Conservation (phyloP, 75 land plant species). For the Selaginella moellendorffii region DNA sequence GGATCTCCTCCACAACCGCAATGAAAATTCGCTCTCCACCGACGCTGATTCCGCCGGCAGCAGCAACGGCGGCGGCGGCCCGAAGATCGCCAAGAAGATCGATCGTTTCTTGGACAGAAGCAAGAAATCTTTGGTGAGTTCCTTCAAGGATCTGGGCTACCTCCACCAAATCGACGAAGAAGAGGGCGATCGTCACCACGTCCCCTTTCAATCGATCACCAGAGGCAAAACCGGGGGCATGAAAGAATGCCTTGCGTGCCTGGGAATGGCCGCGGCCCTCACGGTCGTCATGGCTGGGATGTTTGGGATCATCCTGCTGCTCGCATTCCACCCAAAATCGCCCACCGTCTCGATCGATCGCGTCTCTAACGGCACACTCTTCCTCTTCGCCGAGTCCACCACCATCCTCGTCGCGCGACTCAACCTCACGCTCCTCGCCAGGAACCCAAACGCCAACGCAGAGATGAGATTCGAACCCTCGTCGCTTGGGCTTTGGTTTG, state of each 20-base stretch:
- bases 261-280: not conserved
- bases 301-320: not conserved
- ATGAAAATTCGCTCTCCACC: too few relatives aligned
- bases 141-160: not conserved
- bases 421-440: not conserved
- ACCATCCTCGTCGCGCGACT: not conserved
- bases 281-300: not conserved
- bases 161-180: not conserved
- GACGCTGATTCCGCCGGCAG: too few relatives aligned
- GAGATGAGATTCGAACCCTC: not conserved
- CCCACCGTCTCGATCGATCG: not conserved
- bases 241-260: not conserved
- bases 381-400: not conserved
- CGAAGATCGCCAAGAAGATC: too few relatives aligned
- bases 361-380: not conserved
- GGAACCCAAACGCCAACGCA: not conserved
- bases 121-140: not conserved
- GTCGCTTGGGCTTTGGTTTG: not conserved
- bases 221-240: not conserved
- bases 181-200: not conserved
- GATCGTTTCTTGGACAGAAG: too few relatives aligned
- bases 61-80: too few relatives aligned
- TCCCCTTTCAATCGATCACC: not conserved
- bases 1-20: too few relatives aligned
- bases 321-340: not conserved